Percentiles rank a stretch among this genome's conserved stretches.
Conservation (phyloP, 1,139 yeast species). For the Hyphopichia khmerensis region DNA sequence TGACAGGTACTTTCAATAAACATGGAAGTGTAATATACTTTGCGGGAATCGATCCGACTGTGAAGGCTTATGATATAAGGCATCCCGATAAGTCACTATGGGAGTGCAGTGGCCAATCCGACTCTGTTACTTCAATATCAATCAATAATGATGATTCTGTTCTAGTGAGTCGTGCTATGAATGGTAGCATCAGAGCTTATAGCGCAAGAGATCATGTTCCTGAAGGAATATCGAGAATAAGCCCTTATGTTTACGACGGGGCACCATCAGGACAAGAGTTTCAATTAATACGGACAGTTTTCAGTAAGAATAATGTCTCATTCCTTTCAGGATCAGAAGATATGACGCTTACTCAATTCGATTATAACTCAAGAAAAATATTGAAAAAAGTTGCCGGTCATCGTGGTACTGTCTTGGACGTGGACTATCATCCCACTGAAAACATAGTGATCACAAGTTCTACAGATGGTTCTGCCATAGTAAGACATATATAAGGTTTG, state of each 20-base stretch:
- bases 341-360: constrained; percentile 60
- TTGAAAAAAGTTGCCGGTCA: constrained; percentile 58
- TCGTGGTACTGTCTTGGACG: constrained; percentile 58
- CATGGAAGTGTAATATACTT: constrained; percentile 47
- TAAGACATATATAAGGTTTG: constrained; percentile 29
- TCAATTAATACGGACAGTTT: constrained; percentile 48
- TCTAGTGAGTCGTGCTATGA: constrained; percentile 56
- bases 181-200: constrained; percentile 56
- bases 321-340: constrained; percentile 66
- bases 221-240: constrained; percentile 34
- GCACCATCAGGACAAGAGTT: constrained; percentile 58
- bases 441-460: constrained; percentile 46
- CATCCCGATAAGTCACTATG: constrained; percentile 41
- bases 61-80: constrained; percentile 58
- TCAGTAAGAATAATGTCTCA: constrained; percentile 35
- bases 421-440: constrained; percentile 44
- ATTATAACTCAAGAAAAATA: constrained; percentile 48
- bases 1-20: constrained; percentile 47
- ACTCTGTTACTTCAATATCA: constrained; percentile 53
- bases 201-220: constrained; percentile 50
- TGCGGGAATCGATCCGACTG: constrained; percentile 67
- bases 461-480: constrained; percentile 49
- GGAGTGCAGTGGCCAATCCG: constrained; percentile 44
- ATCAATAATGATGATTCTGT: constrained; percentile 50
- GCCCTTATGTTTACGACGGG: constrained; percentile 55